phyloP scores from a whole-genome alignment of 345 rosid genomes.

The Eucalyptus pauciflora region DNA sequence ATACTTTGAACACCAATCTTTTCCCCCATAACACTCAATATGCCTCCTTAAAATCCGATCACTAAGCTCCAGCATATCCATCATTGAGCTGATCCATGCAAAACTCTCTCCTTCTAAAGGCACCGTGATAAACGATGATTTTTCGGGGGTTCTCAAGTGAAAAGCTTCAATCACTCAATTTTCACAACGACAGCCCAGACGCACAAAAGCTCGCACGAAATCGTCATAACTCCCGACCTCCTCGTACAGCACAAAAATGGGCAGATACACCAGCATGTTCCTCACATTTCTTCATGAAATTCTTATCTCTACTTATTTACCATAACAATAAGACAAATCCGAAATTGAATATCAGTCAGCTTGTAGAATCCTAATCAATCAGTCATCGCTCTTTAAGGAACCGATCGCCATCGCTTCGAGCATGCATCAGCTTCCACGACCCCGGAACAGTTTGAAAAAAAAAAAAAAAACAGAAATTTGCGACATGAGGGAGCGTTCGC shows the following conservation, averaged over 20 bases:
- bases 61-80: background rate
- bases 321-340: background rate
- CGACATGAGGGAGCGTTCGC: background rate
- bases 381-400: background rate
- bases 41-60: background rate
- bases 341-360: background rate
- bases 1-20: background rate
- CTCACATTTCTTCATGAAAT: background rate
- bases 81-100: background rate
- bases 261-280: background rate
- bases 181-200: background rate
- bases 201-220: background rate
- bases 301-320: background rate
- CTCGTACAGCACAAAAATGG: background rate
- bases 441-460: background rate
- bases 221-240: background rate
- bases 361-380: background rate
- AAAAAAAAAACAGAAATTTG: background rate
- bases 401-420: background rate
- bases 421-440: background rate
- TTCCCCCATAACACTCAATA: background rate
- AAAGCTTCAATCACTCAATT: background rate
- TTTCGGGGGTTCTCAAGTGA: background rate
- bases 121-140: background rate
- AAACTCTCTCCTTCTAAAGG: background rate